A percentile compares a stretch with the other conserved stretches of the same genome.
Evolutionary conservation across 176 grass and related monocot genomes (phyloP).

Genomic region (Aegilops longissima): DNA sequence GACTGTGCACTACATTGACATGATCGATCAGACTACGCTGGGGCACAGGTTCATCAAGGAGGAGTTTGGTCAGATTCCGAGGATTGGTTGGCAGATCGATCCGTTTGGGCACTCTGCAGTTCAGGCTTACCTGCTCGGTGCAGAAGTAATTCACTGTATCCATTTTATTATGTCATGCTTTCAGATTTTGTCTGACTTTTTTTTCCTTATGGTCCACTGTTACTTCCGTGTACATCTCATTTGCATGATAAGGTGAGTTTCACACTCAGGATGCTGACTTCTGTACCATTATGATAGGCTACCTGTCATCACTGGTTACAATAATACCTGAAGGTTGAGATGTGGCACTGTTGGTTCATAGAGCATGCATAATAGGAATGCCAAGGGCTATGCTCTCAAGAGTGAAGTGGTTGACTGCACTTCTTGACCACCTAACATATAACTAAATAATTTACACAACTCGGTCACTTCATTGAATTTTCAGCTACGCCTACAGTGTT

Average conservation of each 20-base stretch:
- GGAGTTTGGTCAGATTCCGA: conserved; percentile 71
- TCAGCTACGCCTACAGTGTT: background rate
- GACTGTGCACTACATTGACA: conserved; percentile 90
- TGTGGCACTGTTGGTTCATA: background rate
- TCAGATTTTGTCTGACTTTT: conserved; percentile 4
- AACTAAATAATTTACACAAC: conserved; percentile 4
- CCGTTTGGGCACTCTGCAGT: conserved; percentile 94
- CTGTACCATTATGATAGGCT: background rate
- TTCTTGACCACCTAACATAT: conserved; percentile 1
- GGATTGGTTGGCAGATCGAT: conserved; percentile 95
- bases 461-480: background rate
- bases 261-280: background rate
- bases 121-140: conserved; percentile 82
- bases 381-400: background rate
- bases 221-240: background rate
- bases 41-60: conserved; percentile 82
- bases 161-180: conserved; percentile 4
- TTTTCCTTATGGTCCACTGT: background rate
- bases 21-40: conserved; percentile 93
- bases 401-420: background rate
- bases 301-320: background rate
- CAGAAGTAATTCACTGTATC: conserved; percentile 53
- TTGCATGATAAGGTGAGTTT: conserved; percentile 3
- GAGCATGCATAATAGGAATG: background rate
- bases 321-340: background rate